These are phyloP conservation scores for Pseudocercospora cruenta DNA, from an alignment of 2,329 filamentous ascomycete species.

Conservation along the genomic window DNA sequence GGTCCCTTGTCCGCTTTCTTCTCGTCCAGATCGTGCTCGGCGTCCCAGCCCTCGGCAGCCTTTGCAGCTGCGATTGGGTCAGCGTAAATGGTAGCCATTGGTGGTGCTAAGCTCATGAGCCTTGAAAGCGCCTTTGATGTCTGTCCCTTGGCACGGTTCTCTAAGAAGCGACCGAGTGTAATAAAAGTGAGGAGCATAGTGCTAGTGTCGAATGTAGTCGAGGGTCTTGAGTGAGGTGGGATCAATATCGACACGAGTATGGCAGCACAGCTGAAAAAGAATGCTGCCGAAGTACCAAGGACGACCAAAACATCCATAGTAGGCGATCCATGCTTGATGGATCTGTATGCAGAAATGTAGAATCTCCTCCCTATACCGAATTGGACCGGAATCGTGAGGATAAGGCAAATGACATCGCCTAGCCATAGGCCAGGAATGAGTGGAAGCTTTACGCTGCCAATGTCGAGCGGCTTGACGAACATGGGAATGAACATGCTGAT, in stretches of 20 bases:
- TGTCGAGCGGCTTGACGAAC: conserved; percentile 74
- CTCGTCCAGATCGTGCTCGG: conserved; percentile 49
- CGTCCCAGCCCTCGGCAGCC: conserved; percentile 76
- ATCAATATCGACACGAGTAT: conserved; percentile 81
- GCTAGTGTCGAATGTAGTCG: conserved; percentile 94
- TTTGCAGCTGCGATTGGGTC: conserved; percentile 94
- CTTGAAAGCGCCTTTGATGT: conserved; percentile 91
- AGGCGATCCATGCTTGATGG: conserved; percentile 83
- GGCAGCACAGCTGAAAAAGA: conserved; percentile 88
- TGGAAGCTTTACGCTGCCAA: conserved; percentile 68
- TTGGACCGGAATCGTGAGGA: conserved; percentile 88
- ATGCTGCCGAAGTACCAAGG: conserved; percentile 89
- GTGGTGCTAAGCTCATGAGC: conserved; percentile 93
- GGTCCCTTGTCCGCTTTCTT: conserved; percentile 42
- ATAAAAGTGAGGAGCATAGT: conserved; percentile 98
- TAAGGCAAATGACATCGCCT: conserved; percentile 81
- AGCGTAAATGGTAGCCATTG: conserved; percentile 94
- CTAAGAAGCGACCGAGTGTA: conserved; percentile 84
- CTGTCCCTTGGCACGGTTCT: conserved; percentile 94
- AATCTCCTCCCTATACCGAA: conserved; percentile 96
- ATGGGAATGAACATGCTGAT: conserved; percentile 95
- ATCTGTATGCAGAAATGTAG: conserved; percentile 91
- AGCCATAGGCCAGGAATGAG: conserved; percentile 77
- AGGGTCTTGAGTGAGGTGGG: conserved; percentile 77
- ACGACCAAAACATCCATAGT: conserved; percentile 98